These are phyloP conservation scores for Echinosophora koreensis DNA, from an alignment of 306 rosid genomes.

Conservation along the genomic window DNA sequence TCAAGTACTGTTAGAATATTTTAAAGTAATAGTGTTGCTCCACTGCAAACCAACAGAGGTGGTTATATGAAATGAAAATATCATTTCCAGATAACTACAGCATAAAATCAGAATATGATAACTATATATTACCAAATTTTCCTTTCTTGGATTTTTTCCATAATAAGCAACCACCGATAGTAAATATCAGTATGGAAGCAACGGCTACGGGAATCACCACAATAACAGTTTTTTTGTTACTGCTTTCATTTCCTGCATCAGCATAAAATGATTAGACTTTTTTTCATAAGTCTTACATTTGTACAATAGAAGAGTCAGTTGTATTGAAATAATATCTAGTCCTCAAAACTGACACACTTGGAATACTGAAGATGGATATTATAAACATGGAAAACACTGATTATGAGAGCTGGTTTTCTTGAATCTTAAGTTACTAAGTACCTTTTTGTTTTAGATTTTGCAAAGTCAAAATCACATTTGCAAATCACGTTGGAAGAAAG, in stretches of 20 bases:
- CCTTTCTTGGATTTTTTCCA: slow-evolving; percentile 28
- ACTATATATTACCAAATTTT: slow-evolving; percentile 27
- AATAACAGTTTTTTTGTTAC: not conserved
- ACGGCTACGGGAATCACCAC: slow-evolving; percentile 35
- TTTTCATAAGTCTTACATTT: not conserved
- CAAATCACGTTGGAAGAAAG: no score
- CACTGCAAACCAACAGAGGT: not conserved
- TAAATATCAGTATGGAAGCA: not conserved
- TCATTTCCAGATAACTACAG: not conserved
- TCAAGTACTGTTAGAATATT: not conserved
- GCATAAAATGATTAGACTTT: not conserved
- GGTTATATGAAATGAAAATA: not conserved
- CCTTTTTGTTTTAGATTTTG: no score
- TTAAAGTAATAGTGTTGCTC: not conserved
- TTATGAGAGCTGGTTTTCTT: not conserved
- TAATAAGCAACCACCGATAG: slow-evolving; percentile 18
- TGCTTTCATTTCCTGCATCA: slow-evolving; percentile 36
- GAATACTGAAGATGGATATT: not conserved
- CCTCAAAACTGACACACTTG: not conserved
- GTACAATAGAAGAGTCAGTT: not conserved
- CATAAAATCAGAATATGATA: not conserved
- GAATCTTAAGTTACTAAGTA: not conserved
- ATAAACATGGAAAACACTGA: not conserved
- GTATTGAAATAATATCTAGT: not conserved
- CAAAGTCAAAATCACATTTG: no score